phyloP scores from a whole-genome alignment of 768 basidiomycete species.

The Mycena latifolia region DNA sequence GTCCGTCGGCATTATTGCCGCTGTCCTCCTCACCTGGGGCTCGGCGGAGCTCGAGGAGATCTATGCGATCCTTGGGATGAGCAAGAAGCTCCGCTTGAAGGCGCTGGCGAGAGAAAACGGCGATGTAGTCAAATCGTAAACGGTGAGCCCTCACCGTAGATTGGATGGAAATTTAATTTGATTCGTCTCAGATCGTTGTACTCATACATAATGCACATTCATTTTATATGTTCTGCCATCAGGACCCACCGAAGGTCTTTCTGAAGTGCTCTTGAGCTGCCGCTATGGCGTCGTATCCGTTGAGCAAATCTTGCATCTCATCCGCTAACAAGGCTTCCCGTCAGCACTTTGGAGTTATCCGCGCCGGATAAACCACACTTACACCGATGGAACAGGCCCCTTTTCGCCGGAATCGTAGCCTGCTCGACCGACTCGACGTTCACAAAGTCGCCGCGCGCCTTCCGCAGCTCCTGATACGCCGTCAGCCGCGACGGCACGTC shows the following conservation, averaged over 20 bases:
- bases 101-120: neutral
- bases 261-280: slow-evolving; percentile 15
- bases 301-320: slow-evolving; percentile 19
- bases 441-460: slow-evolving; percentile 16
- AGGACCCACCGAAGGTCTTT: neutral
- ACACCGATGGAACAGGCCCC: too few species aligned
- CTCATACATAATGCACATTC: too few species aligned
- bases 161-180: too few species aligned
- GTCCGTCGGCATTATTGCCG: neutral
- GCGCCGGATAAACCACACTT: too few species aligned
- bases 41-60: slow-evolving; percentile 23
- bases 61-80: slow-evolving; percentile 10
- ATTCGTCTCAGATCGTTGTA: too few species aligned
- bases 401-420: too few species aligned
- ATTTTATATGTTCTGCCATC: neutral
- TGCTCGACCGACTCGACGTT: slow-evolving; percentile 1
- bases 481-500: slow-evolving; percentile 6
- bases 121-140: neutral
- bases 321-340: too few species aligned
- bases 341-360: too few species aligned
- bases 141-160: too few species aligned
- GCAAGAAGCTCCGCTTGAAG: slow-evolving; percentile 13
- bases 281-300: slow-evolving; percentile 14
- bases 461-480: slow-evolving; percentile 22
- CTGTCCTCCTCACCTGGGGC: slow-evolving; percentile 7